Evolutionary conservation across 768 basidiomycete species (phyloP).

Genomic region (Lenzites betulinus): DNA sequence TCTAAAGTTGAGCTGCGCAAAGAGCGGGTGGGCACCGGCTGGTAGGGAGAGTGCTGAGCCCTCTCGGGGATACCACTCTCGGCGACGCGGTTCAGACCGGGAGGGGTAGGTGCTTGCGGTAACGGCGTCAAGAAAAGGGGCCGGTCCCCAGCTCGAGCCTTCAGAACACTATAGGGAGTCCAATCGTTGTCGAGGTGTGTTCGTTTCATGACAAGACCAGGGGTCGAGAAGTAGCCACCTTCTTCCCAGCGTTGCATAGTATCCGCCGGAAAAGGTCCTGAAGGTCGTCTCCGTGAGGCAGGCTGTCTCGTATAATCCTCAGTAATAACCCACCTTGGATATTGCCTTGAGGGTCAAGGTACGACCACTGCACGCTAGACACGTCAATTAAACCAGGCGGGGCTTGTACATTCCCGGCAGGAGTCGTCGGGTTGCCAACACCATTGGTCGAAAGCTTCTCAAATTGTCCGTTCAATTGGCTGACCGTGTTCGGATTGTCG

Average conservation of each 20-base stretch:
- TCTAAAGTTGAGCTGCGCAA: constrained; percentile 68
- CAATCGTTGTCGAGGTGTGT: constrained; percentile 68
- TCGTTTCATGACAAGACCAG: constrained; percentile 83
- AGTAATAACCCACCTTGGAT: constrained; percentile 68
- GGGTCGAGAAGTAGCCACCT: constrained; percentile 77
- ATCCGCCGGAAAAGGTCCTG: constrained; percentile 88
- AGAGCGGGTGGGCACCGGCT: constrained; percentile 64
- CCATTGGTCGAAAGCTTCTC: constrained; percentile 1
- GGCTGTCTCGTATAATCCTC: not conserved
- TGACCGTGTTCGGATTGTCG: not conserved
- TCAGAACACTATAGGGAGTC: constrained; percentile 63
- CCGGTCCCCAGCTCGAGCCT: constrained; percentile 51
- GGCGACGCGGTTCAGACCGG: constrained; percentile 53
- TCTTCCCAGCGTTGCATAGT: constrained; percentile 96
- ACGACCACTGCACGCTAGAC: constrained; percentile 80
- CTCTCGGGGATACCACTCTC: constrained; percentile 43
- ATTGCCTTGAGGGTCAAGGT: constrained; percentile 89
- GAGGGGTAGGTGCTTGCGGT: constrained; percentile 45
- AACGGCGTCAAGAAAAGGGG: constrained; percentile 67
- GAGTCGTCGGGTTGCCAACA: constrained; percentile 30
- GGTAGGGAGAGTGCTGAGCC: constrained; percentile 54
- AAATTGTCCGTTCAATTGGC: constrained; percentile 2
- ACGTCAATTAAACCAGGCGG: constrained; percentile 52
- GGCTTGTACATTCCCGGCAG: constrained; percentile 28
- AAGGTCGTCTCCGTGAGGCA: constrained; percentile 6